Evolutionary conservation across 2,329 filamentous ascomycete genomes (phyloP), one percentile per base, ranked within the genome.

Genomic region (Monilinia vaccinii-corymbosi): DNA sequence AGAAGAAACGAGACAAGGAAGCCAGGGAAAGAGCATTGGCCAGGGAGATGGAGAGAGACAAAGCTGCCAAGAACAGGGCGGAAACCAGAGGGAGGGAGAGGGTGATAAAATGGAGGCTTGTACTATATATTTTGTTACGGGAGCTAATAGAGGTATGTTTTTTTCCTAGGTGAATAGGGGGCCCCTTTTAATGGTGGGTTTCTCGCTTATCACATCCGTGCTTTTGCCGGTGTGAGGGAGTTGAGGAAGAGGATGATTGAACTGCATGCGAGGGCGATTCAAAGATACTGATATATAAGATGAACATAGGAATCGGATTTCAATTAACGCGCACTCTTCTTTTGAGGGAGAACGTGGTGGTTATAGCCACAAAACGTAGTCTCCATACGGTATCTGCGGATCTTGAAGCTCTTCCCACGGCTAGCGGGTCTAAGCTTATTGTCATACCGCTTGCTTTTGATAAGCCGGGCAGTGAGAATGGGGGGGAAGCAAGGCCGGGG

Each of bases 321-420:
- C 70, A 68, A 6, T 64, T 76, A 11, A 64, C 70, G 49, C 56
- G 68, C 42, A 28, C 55, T 3, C 75, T 75, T 63, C 73, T 79
- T 44, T 61, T 64, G 1, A 66, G 71, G 1, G 72, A 75, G 1
- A 66, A 73, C 47, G 73, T 71, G 21, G 75, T 68, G 21, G 72
- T 78, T 45, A 72, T 78, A 16, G 75, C 73, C 23, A 73, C 72
- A 7, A 69, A 75, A 34, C 75, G 75, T 25, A 66, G 72, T n/a
- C 1, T 11, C 2, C 13, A 25, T 16, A 68, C 63, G 25, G 21
- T 65, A 14, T 67, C 65, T 6, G 10, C 8, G 5, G 25, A 32
- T 7, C 10, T 53, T 1, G 25, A 53, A 31, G 8, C 7, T 2
- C 18, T 53, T 42, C 4, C 36, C 1, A 10, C 2, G 14, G 36